Conservation (phyloP, 2,329 filamentous ascomycete genomes). For the Claviceps fusiformis region DNA sequence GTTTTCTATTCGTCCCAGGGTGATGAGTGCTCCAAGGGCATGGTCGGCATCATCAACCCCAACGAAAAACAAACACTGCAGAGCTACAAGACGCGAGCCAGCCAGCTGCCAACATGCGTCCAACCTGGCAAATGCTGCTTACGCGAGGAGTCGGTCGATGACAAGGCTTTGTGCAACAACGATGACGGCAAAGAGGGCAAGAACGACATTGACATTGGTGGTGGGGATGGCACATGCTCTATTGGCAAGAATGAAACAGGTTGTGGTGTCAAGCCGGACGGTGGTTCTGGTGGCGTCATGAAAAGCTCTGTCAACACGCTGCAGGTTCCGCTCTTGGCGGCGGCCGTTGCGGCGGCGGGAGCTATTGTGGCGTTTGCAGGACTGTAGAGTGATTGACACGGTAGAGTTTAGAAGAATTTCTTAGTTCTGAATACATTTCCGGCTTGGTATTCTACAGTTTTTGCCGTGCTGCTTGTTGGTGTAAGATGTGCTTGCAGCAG, state of each 20-base stretch:
- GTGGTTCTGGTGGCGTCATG: neutral
- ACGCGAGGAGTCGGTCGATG: constrained; percentile 17
- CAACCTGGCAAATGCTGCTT: constrained; percentile 13
- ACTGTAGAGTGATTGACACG: neutral
- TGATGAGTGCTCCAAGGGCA: constrained; percentile 23
- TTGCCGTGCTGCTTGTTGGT: neutral
- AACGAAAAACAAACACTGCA: constrained; percentile 15
- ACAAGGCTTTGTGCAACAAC: neutral
- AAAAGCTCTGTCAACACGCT: neutral
- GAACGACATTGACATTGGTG: neutral
- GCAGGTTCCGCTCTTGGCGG: neutral
- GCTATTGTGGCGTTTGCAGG: neutral
- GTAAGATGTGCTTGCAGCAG: too few species aligned
- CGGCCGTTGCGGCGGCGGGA: neutral
- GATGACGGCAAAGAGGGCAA: neutral
- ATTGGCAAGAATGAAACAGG: neutral
- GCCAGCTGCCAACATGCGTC: constrained; percentile 13
- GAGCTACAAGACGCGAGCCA: constrained; percentile 19
- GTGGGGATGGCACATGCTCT: neutral
- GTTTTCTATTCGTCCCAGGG: constrained; percentile 27
- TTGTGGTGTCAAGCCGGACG: neutral
- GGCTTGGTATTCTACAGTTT: neutral
- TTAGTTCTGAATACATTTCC: neutral
- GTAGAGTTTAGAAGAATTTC: neutral
- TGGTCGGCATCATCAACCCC: constrained; percentile 27